Base-by-base conservation (phyloP, 2,329 filamentous ascomycete genomes). In the Clonostachys rosea region DNA sequence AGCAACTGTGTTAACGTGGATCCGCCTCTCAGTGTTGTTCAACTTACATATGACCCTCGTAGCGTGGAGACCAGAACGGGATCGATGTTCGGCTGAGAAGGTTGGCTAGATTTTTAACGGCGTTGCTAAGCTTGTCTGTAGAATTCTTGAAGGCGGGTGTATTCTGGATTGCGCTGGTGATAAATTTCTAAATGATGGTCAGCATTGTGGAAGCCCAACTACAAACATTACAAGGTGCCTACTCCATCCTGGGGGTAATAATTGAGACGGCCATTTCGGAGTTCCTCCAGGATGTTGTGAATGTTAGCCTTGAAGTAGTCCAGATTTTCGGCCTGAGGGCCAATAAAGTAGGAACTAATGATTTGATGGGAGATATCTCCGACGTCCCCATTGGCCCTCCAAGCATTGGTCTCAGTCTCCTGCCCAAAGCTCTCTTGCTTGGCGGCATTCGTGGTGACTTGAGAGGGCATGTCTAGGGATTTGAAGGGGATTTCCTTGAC, bases 51-150 rank as follows among this genome's bases (percentile, higher is more conserved):
- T 76, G 73, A 5, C 60, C 71, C 42, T 71, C 61, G 54, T 76
- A 76, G 1, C 70, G 63, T 2, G 71, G 67, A 2, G 64, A 71
- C 67, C 70, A 75, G 52, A 71, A 74, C 0, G 72, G 72, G 6
- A 74, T 67, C 2, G 67, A 72, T 43, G 67, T 62, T 40, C 63
- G 58, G n/a, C 67, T 69, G 3, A 75, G 53, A 10, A 72, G 54
- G 4, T 63, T 53, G 5, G 67, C 61, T 2, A 65, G 61, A 41
- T 60, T 62, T 34, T 57, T 50, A 3, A 71, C 60, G 4, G 64
- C 66, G 10, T 59, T 60, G 17, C 54, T 53, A 16, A 74, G 57
- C 41, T 63, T 66, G 1, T 56, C 50, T 24, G 61, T 63, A 2
- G 60, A 58, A 6, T 59, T 52, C 5, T 59, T 48, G 50, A 72